phyloP scores from a whole-genome alignment of 148 eudicot species.

The Rhododendron simsii region DNA sequence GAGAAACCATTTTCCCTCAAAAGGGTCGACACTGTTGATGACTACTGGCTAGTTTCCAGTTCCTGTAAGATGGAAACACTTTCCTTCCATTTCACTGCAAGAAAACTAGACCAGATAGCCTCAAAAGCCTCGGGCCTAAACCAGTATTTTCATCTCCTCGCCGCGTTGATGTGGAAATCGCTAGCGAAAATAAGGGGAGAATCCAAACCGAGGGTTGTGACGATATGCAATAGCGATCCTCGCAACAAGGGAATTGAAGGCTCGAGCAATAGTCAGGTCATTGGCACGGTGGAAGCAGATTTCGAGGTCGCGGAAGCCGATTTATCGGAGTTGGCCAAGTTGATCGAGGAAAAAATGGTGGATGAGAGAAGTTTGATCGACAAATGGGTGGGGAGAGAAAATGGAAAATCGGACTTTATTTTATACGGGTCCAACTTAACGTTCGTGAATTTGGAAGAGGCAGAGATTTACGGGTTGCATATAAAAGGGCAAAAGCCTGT shows the following conservation, averaged over 20 bases:
- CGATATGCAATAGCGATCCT: constrained; percentile 32
- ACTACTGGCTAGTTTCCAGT: constrained; percentile 37
- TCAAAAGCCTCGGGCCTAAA: constrained; percentile 13
- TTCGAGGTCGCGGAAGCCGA: constrained; percentile 15
- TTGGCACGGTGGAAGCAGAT: constrained; percentile 32
- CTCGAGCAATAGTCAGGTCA: constrained; percentile 31
- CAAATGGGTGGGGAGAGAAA: constrained; percentile 22
- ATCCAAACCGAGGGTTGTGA: constrained; percentile 37
- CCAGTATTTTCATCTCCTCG: constrained; percentile 38
- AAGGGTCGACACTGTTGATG: constrained; percentile 46
- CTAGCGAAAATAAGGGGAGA: constrained; percentile 42
- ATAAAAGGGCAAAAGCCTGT: constrained; percentile 35
- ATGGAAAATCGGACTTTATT: constrained; percentile 31
- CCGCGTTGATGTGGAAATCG: constrained; percentile 57
- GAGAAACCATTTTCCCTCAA: constrained; percentile 33
- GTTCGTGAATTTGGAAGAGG: constrained; percentile 55
- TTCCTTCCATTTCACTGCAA: constrained; percentile 28
- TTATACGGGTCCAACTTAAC: constrained; percentile 70
- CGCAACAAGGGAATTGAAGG: constrained; percentile 9
- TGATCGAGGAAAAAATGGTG: constrained; percentile 21
- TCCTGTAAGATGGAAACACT: constrained; percentile 34
- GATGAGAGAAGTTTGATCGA: constrained; percentile 42
- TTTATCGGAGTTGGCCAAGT: constrained; percentile 21
- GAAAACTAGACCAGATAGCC: constrained; percentile 26
- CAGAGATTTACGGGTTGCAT: constrained; percentile 40